A percentile compares a stretch with the other conserved stretches of the same genome.
Conservation (phyloP, 768 basidiomycete species). For the Podaxis carcinomalis region DNA sequence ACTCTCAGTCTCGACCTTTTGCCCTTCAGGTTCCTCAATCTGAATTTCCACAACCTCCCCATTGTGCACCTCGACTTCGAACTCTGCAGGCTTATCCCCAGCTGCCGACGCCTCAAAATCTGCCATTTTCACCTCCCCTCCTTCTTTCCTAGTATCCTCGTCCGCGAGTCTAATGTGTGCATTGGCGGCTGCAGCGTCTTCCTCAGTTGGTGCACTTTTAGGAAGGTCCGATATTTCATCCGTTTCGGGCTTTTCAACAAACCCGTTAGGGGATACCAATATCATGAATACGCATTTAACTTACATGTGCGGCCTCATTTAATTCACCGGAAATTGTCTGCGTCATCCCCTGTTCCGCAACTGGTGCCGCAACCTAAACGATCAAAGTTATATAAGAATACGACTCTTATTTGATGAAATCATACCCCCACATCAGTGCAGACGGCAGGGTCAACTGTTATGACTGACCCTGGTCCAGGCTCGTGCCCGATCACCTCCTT, state of each 20-base stretch:
- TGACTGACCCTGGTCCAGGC: constrained; percentile 1
- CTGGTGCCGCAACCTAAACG: constrained; percentile 1
- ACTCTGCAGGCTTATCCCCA: not conserved
- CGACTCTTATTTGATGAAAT: not conserved
- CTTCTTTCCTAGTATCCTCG: not conserved
- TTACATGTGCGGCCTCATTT: not conserved
- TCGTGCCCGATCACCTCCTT: not conserved
- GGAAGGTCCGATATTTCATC: not conserved
- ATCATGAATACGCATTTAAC: not conserved
- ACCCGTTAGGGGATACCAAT: not conserved
- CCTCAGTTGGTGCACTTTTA: not conserved
- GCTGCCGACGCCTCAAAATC: not conserved
- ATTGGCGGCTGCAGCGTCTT: not conserved
- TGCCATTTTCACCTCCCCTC: not conserved
- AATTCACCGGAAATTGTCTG: not conserved
- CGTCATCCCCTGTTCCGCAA: not conserved
- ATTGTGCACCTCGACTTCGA: not conserved
- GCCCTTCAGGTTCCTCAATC: not conserved
- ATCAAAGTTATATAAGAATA: not conserved
- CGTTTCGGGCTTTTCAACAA: not conserved
- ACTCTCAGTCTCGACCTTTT: not conserved
- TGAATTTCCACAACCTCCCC: not conserved
- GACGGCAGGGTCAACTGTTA: not conserved
- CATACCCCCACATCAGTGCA: not conserved
- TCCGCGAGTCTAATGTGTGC: not conserved